Conservation (phyloP, 1,284 basidiomycete species). For the Papiliotrema terrestris region DNA sequence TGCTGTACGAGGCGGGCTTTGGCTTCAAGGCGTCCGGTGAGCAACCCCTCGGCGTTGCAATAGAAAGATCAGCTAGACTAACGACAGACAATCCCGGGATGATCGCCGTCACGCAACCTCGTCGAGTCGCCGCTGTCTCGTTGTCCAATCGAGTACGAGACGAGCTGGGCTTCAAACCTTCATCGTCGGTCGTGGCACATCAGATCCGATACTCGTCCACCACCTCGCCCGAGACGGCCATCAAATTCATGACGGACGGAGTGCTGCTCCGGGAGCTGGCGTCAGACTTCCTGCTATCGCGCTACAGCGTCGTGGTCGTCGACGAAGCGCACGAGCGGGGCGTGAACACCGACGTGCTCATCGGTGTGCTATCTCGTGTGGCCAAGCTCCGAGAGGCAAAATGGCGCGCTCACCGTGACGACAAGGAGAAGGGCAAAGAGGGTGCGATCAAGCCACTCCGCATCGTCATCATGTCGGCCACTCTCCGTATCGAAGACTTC, state of each 20-base stretch:
- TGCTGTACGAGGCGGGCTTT: slow-evolving; percentile 91
- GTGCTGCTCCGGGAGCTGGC: slow-evolving; percentile 90
- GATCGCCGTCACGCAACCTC: slow-evolving; percentile 96
- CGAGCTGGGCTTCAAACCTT: slow-evolving; percentile 70
- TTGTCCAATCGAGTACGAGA: slow-evolving; percentile 88
- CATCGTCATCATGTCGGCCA: slow-evolving; percentile 98
- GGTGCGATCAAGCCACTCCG: slow-evolving; percentile 65
- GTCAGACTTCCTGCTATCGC: slow-evolving; percentile 80
- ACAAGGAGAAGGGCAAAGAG: slow-evolving; percentile 75
- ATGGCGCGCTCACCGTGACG: slow-evolving; percentile 78
- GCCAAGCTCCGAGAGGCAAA: slow-evolving; percentile 80
- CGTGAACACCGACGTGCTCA: slow-evolving; percentile 96
- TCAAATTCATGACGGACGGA: slow-evolving; percentile 99
- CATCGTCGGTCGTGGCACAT: slow-evolving; percentile 77
- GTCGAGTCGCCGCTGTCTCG: slow-evolving; percentile 94
- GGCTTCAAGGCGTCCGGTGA: slow-evolving; percentile 74
- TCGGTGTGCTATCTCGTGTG: slow-evolving; percentile 91
- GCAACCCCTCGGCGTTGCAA: slow-evolving; percentile 1
- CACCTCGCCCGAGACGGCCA: slow-evolving; percentile 78
- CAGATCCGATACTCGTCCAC: slow-evolving; percentile 98
- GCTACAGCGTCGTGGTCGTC: slow-evolving; percentile 91
- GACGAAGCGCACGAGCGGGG: slow-evolving; percentile 98
- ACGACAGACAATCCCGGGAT: slow-evolving; percentile 87
- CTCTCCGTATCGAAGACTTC: slow-evolving; percentile 90
- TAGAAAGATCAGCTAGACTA: background rate